Evolutionary conservation across 108 stramenopile genomes (phyloP), one percentile per base, ranked within the genome.

Genomic region (Pseudonitzschia pungens): DNA sequence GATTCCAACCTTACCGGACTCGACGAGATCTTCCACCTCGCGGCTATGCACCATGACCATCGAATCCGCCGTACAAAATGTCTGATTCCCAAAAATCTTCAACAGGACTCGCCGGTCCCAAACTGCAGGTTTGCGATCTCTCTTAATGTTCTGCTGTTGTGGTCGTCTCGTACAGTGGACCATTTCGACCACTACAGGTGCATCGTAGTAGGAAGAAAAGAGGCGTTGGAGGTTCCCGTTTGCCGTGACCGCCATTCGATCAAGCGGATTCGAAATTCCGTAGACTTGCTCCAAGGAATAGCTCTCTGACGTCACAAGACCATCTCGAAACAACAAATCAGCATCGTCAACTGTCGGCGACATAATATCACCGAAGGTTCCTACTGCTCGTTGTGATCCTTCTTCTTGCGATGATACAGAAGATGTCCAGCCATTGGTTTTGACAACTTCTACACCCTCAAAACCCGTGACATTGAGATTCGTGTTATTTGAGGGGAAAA

Each of bases 191-290:
- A 78, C 65, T 12, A 93, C 87, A 21, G 92, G 90, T 32, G 90
- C 81, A 86, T 93, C 92, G 74, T 93, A 93, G 53, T 89, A 93
- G 57, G 84, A 86, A 26, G 84, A 82, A 58, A 93, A 83, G 55
- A 93, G 80, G n/a, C 92, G 81, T 59, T 93, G 92, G 29, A 93
- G 72, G 69, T 93, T 93, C 4, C 92, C 92, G 74, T 93, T 93
- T 55, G 88, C 88, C 0, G 92, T 93, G 12, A 91, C 62, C 0
- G 88, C 90, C 75, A 93, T 93, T 6, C 92, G 87, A 79, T 93
- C 89, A 72, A 93, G 73, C 7, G 87, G 89, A 72, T 83, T 59
- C 40, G 73, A 29, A 36, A 83, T 77, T 12, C 82, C 82, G 58
- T 75, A 83, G 8, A 29, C 59, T 70, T 73, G 21, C 8, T 44